Evolutionary conservation across 371 early-diverging fungal genomes (phyloP), one percentile per base, ranked within the genome.

Genomic region (Mortierella sp.): DNA sequence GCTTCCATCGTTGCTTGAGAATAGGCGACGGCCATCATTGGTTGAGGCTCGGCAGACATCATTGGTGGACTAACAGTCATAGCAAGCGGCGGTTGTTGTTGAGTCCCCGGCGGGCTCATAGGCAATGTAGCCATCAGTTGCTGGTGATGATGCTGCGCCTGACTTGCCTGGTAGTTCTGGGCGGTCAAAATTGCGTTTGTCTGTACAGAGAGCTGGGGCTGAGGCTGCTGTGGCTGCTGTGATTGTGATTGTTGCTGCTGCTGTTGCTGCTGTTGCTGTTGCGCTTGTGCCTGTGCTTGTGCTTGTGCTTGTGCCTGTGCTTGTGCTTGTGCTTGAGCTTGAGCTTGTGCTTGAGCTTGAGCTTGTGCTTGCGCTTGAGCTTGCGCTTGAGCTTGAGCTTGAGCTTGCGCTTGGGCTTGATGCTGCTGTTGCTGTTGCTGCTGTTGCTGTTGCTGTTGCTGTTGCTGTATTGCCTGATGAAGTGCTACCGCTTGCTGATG

Each of bases 51-150:
- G 4, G 56, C 51, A 7, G 64, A 43, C 50, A 67, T 16, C 56
- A 74, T 60, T 21, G 74, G 64, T 9, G 74, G 74, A 26, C 64
- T 74, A 1, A 68, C 64, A 21, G 68, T 68, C 12, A 68, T 25
- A 18, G 57, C 19, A 26, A 66, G 67, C 44, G 67, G 74, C 29
- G 56, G 65, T 57, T 64, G 64, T 28, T 66, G 72, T 46, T 66
- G 67, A 6, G 74, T 48, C 28, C 62, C 45, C 19, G 74, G 37
- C 7, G 37, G 65, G 19, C 52, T 74, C 66, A 65, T 60, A 21
- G 74, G 74, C 28, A 74, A 21, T 9, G 74, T 52, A 4, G 69
- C 43, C 4, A 74, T 55, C 19, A 68, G 19, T 45, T 59, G 68
- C 44, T 73, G 74, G 19, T 67, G 74, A 5, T 73, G 74, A 6